Base-by-base conservation (phyloP, 768 basidiomycete species). In the Termitomyces sp. region DNA sequence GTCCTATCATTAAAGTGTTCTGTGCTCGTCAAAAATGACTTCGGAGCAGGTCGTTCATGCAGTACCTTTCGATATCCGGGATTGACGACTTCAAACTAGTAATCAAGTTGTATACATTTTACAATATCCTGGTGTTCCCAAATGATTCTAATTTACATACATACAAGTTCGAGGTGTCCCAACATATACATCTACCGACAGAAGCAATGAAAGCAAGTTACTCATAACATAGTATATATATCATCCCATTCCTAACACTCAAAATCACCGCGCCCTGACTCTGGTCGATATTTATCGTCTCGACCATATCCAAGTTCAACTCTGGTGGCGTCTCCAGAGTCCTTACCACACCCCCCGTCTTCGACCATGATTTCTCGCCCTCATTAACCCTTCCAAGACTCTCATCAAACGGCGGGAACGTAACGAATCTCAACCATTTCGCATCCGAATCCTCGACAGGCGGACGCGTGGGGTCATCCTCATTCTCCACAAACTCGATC, bases 251-350 rank as follows among this genome's bases (percentile, higher is more conserved):
- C 70, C 75, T 82, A 54, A 86, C 82, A 32, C 83, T 85, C 50
- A 89, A 67, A 56, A 88, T 87, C 38, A 89, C 78, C 9, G 85
- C 83, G 1, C 87, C 88, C 63, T 89, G 88, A 36, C 76, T 79
- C 72, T 89, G 88, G 65, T 89, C 88, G 49, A 89, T 85, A 66
- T 88, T 88, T 61, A 89, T 86, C 58, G 85, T 88, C 72, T 88
- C 87, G 27, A 89, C 85, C 36, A 65, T 68, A 45, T 83, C 79
- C 56, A 89, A 66, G 61, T 89, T 80, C 54, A 89, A 67, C 57
- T 86, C 88, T 0, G 76, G 74, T 1, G 88, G 88, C 5, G 83
- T 77, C 56, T 81, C 80, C 27, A 89, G 69, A 48, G 85, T 88
- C 58, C 79, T 72, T 50, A 84, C 85, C 56, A 74, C 64, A 59